Evolutionary conservation across 1,139 yeast species (phyloP).

Genomic region (Taphrina populina): DNA sequence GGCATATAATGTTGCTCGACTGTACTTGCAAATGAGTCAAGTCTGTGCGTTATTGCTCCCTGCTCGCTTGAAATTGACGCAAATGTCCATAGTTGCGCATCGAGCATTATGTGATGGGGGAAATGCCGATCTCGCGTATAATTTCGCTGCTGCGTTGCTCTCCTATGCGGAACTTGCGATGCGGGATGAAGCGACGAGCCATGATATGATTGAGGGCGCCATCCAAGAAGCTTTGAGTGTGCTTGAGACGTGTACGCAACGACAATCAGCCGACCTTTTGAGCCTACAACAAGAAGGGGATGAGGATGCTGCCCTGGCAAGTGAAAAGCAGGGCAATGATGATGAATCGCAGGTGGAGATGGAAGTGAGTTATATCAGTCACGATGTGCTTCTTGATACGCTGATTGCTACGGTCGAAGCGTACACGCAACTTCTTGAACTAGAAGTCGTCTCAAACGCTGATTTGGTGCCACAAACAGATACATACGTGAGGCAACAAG

Average conservation of each 20-base stretch:
- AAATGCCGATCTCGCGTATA: slow-evolving; percentile 13
- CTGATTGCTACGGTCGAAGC: slow-evolving; percentile 8
- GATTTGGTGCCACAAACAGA: neutral
- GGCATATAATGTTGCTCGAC: slow-evolving; percentile 14
- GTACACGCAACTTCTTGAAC: slow-evolving; percentile 7
- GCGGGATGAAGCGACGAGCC: slow-evolving; percentile 4
- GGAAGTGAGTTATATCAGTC: slow-evolving; percentile 23
- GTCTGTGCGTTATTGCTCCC: slow-evolving; percentile 17
- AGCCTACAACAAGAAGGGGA: neutral
- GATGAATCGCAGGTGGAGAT: slow-evolving; percentile 1
- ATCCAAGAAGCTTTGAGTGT: slow-evolving; percentile 13
- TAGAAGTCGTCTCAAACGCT: neutral
- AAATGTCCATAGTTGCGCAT: slow-evolving; percentile 12
- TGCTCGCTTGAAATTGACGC: slow-evolving; percentile 5
- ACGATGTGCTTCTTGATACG: slow-evolving; percentile 21
- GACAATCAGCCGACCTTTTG: slow-evolving; percentile 7
- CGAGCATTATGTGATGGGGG: neutral
- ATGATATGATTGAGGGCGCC: neutral
- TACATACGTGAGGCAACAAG: neutral
- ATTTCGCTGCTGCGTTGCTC: slow-evolving; percentile 11
- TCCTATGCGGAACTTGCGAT: slow-evolving; percentile 16
- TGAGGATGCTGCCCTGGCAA: neutral
- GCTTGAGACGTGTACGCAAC: slow-evolving; percentile 2
- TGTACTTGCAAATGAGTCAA: slow-evolving; percentile 17
- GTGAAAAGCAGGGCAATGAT: neutral